Percentiles rank a stretch among this genome's conserved stretches.
phyloP scores from a whole-genome alignment of 352 stramenopile genomes.

The Thalassiosira livingstoniorum region DNA sequence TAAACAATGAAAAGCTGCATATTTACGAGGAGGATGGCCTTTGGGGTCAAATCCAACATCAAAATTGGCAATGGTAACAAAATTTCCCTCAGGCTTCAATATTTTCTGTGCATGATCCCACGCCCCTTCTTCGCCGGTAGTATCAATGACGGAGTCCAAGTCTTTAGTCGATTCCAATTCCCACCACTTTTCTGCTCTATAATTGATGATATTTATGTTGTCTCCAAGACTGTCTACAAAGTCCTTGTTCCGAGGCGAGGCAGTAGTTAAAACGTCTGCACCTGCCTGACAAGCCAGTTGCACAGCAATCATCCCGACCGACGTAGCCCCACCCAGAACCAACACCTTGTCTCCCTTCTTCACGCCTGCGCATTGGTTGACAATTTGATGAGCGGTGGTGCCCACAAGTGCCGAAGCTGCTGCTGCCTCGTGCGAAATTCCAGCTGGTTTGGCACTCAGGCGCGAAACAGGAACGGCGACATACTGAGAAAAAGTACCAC shows the following conservation, averaged over 20 bases:
- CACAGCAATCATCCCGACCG: constrained; percentile 48
- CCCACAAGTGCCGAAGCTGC: constrained; percentile 38
- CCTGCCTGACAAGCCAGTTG: constrained; percentile 33
- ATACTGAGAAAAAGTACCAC: constrained; percentile 49
- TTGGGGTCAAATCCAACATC: constrained; percentile 42
- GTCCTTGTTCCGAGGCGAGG: constrained; percentile 16
- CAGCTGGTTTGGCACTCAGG: constrained; percentile 37
- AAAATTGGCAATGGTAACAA: constrained; percentile 35
- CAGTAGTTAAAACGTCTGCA: constrained; percentile 37
- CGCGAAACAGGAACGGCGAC: constrained; percentile 13
- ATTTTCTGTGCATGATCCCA: not conserved
- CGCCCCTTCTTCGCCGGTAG: constrained; percentile 28
- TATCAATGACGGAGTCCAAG: constrained; percentile 52
- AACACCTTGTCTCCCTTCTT: constrained; percentile 31
- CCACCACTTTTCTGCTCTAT: not conserved
- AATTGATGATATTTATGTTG: constrained; percentile 46
- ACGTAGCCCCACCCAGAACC: constrained; percentile 45
- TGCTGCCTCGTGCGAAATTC: constrained; percentile 41
- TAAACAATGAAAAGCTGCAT: constrained; percentile 42
- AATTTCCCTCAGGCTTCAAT: constrained; percentile 33
- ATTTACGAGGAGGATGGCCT: constrained; percentile 37
- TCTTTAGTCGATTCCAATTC: not conserved
- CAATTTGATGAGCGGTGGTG: constrained; percentile 46
- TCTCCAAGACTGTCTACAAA: constrained; percentile 40
- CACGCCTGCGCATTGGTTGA: constrained; percentile 16